Evolutionary conservation across 768 basidiomycete genomes (phyloP).

Genomic region (Rickenella mellea): DNA sequence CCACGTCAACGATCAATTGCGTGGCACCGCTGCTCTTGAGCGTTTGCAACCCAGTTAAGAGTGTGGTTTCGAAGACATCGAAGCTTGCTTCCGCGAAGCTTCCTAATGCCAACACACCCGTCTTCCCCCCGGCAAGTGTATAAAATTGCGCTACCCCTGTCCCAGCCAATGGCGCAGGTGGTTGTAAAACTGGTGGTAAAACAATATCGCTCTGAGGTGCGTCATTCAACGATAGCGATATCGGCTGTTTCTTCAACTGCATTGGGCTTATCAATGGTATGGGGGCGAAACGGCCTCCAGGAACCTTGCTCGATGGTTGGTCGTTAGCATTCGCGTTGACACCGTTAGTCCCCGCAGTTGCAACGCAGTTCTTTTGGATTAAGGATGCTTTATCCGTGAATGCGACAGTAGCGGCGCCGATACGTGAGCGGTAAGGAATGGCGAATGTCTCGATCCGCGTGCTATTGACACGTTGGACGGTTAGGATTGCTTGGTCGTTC

Average conservation of each 20-base stretch:
- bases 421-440: conserved; percentile 48
- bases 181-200: conserved; percentile 26
- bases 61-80: conserved; percentile 26
- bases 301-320: not conserved
- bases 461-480: conserved; percentile 32
- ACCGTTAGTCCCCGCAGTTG: conserved; percentile 38
- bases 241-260: conserved; percentile 20
- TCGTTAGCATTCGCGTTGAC: conserved; percentile 15
- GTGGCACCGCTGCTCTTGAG: conserved; percentile 39
- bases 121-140: conserved; percentile 39
- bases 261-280: conserved; percentile 8
- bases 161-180: conserved; percentile 27
- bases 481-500: conserved; percentile 36
- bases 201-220: conserved; percentile 30
- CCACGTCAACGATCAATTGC: conserved; percentile 48
- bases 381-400: conserved; percentile 43
- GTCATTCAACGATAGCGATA: conserved; percentile 42
- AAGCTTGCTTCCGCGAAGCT: conserved; percentile 44
- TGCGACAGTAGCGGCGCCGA: conserved; percentile 31
- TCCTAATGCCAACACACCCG: conserved; percentile 48
- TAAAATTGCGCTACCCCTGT: conserved; percentile 49
- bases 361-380: conserved; percentile 43
- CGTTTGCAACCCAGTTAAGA: conserved; percentile 37
- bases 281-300: conserved; percentile 12
- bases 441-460: conserved; percentile 32